Conservation (phyloP, 2,329 filamentous ascomycete genomes). For the Aspergillus pseudotamarii region DNA sequence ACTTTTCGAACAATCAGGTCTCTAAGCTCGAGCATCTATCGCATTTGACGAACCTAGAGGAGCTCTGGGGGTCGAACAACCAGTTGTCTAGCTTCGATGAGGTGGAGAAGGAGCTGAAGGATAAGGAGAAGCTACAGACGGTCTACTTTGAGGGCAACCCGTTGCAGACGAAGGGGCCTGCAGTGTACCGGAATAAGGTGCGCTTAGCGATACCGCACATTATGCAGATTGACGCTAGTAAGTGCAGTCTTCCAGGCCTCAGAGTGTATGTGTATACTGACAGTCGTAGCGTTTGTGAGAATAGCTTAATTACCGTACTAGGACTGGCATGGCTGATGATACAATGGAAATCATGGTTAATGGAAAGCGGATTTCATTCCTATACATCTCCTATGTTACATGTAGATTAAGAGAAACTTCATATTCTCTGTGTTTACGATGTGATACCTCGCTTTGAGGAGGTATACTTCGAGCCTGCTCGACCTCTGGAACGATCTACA, state of each 20-base stretch:
- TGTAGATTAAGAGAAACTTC: neutral
- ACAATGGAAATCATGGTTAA: slow-evolving; percentile 2
- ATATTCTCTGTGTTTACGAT: neutral
- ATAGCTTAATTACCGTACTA: slow-evolving; percentile 13
- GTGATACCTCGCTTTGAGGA: neutral
- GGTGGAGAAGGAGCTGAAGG: slow-evolving; percentile 72
- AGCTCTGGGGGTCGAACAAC: slow-evolving; percentile 95
- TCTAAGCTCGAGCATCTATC: slow-evolving; percentile 72
- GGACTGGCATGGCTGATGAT: neutral
- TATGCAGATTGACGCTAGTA: slow-evolving; percentile 95
- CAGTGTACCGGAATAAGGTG: slow-evolving; percentile 92
- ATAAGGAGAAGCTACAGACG: slow-evolving; percentile 79
- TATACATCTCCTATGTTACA: neutral
- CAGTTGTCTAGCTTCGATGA: slow-evolving; percentile 77
- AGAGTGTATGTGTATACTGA: slow-evolving; percentile 13
- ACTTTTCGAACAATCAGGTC: slow-evolving; percentile 88
- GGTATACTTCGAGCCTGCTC: neutral
- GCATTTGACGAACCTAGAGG: slow-evolving; percentile 72
- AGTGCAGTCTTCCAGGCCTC: slow-evolving; percentile 6
- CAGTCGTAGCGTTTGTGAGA: slow-evolving; percentile 33
- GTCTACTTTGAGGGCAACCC: slow-evolving; percentile 98
- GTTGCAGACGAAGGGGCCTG: slow-evolving; percentile 75
- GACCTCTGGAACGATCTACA: neutral
- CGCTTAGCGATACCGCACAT: slow-evolving; percentile 83
- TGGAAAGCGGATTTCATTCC: neutral